Base-by-base conservation (phyloP, 164 flowering plant species). In the Vitis rotundifolia region DNA sequence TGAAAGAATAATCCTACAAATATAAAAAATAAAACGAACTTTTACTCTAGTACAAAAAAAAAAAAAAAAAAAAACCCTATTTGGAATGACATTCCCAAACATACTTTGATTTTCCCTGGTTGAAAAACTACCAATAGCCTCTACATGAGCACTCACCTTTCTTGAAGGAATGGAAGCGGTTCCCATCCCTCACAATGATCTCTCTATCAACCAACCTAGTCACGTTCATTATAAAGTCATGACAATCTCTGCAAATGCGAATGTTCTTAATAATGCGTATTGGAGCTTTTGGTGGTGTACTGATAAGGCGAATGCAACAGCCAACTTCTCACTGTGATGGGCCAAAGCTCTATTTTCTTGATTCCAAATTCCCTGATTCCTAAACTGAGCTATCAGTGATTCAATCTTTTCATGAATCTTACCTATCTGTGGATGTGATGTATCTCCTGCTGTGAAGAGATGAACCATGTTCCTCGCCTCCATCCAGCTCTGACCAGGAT, bases 321-420 rank as follows among this genome's bases (percentile, higher is more conserved):
- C 88, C 64, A 83, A 64, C 71, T 79, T 85, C 76, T 85, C 88
- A 76, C 86, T 84, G 57, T 86, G 87, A 69, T 78, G 73, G 10
- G 44, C 51, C 1, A 68, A 47, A 49, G 71, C 81, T 47, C 31
- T 67, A 37, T 72, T 60, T n/a, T 74, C 78, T 19, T 44, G 28
- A 55, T 63, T 72, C 16, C 15, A 15, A 52, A 71, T 73, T 50
- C 84, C 81, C 49, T 69, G 22, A 2, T 51, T 58, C 68, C 61
- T 71, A 7, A 85, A 61, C 51, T 71, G 73, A 15, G 26, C 10
- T 54, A 47, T 70, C 8, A 85, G 18, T 7, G 71, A 67, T 44
- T 79, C 77, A 65, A 85, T 14, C 70, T 77, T 77, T 26, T 68
- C 68, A 61, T 75, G 75, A 18, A 87, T 79, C 57, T 79, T 76